phyloP scores from a whole-genome alignment of 2,329 filamentous ascomycete genomes.

The Lomentospora prolificans region DNA sequence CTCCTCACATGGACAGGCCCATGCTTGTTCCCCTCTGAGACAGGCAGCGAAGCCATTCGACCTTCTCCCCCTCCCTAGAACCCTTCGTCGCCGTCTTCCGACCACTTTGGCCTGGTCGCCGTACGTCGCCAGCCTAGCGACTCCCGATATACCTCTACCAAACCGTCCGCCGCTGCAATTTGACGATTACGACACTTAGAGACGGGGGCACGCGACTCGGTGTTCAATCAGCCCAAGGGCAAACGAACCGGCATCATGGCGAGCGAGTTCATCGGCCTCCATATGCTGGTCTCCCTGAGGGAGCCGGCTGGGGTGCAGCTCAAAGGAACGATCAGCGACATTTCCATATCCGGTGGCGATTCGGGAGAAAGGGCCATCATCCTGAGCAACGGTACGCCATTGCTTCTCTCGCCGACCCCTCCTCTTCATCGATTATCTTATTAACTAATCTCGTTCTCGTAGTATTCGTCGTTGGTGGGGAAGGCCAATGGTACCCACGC shows the following conservation, averaged over 20 bases:
- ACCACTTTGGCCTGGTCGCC: background rate
- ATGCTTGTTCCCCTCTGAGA: constrained; percentile 2
- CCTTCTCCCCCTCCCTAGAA: background rate
- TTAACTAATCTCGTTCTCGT: constrained; percentile 10
- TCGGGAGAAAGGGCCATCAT: constrained; percentile 57
- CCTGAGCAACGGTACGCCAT: constrained; percentile 57
- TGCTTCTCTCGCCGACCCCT: background rate
- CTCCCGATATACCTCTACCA: too few species aligned
- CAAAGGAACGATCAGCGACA: constrained; percentile 60
- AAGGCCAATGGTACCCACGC: constrained; percentile 31
- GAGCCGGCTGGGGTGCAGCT: constrained; percentile 54
- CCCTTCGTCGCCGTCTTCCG: background rate
- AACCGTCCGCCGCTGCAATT: too few species aligned
- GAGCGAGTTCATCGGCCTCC: constrained; percentile 63
- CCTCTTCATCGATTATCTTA: constrained; percentile 3
- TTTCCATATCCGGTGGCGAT: constrained; percentile 21
- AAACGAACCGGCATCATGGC: constrained; percentile 24
- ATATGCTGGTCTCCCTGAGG: constrained; percentile 63
- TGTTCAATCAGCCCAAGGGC: too few species aligned
- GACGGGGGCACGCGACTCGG: too few species aligned
- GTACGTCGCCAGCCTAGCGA: too few species aligned
- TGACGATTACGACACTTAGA: too few species aligned
- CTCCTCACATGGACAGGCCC: background rate
- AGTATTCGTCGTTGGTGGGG: constrained; percentile 32
- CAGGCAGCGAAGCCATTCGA: background rate